phyloP scores from a whole-genome alignment of 169 alveolate species.

The Theileria orientalis region DNA sequence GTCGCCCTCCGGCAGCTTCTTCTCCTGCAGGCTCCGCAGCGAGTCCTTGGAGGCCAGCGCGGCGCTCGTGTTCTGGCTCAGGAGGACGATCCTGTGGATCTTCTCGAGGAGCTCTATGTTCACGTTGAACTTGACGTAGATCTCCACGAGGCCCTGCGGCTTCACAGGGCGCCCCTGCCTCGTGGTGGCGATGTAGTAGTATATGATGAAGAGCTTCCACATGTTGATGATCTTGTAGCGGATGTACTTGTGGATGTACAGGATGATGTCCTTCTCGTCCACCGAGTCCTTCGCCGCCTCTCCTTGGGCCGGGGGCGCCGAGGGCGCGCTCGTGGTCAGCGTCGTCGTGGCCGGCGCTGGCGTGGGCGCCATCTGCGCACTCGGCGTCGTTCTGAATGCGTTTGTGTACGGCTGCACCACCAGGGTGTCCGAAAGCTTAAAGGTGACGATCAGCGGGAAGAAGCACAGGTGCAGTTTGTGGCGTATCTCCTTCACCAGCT shows the following conservation, averaged over 20 bases:
- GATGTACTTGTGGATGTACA: conserved; percentile 10
- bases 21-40: not conserved
- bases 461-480: not conserved
- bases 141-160: not conserved
- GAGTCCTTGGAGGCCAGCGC: not conserved
- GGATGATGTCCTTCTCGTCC: not conserved
- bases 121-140: not conserved
- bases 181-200: conserved; percentile 1
- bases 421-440: not conserved
- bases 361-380: not conserved
- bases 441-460: not conserved
- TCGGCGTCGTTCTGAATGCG: not conserved
- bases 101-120: conserved; percentile 1
- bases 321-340: not conserved
- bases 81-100: not conserved
- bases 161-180: not conserved
- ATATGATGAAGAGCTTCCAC: conserved; percentile 14
- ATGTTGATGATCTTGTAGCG: conserved; percentile 3
- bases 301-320: not conserved
- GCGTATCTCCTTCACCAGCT: not conserved
- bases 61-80: not conserved
- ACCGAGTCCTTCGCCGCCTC: not conserved
- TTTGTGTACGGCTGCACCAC: not conserved
- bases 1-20: not conserved
- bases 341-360: not conserved